These are phyloP conservation scores for Penicillium dipodomyicola DNA, from an alignment of 495 filamentous ascomycete species.

Conservation along the genomic window DNA sequence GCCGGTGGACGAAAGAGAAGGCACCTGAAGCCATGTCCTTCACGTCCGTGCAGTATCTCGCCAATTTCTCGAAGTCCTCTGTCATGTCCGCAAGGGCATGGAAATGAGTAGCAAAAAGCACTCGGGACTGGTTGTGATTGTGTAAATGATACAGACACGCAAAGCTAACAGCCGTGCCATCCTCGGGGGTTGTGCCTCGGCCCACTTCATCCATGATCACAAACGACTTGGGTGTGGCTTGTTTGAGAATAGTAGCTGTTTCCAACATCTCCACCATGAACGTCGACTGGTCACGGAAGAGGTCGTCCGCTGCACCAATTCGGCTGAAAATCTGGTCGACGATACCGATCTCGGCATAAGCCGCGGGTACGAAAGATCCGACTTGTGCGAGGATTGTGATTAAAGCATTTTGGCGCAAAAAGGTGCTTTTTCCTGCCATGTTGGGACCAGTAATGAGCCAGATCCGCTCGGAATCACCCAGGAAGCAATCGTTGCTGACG, in stretches of 20 bases:
- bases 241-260: constrained; percentile 51
- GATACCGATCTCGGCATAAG: constrained; percentile 77
- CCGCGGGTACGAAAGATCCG: constrained; percentile 86
- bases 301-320: constrained; percentile 88
- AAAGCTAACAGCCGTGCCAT: constrained; percentile 86
- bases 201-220: constrained; percentile 99
- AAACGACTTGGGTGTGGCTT: constrained; percentile 59
- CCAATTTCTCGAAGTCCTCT: constrained; percentile 59
- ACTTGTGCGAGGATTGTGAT: constrained; percentile 91
- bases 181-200: constrained; percentile 86
- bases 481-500: constrained; percentile 79
- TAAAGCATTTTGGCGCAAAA: constrained; percentile 89
- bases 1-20: constrained; percentile 83
- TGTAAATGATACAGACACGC: constrained; percentile 82
- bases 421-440: constrained; percentile 97
- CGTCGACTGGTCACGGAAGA: constrained; percentile 88
- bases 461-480: constrained; percentile 65
- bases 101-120: constrained; percentile 94
- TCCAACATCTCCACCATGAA: constrained; percentile 74
- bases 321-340: constrained; percentile 92
- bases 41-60: constrained; percentile 87
- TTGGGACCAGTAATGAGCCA: constrained; percentile 98
- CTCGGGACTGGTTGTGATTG: constrained; percentile 68
- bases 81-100: constrained; percentile 81
- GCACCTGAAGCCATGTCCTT: constrained; percentile 59